Conservation (phyloP, 495 filamentous ascomycete genomes). For the Xylona heveae region DNA sequence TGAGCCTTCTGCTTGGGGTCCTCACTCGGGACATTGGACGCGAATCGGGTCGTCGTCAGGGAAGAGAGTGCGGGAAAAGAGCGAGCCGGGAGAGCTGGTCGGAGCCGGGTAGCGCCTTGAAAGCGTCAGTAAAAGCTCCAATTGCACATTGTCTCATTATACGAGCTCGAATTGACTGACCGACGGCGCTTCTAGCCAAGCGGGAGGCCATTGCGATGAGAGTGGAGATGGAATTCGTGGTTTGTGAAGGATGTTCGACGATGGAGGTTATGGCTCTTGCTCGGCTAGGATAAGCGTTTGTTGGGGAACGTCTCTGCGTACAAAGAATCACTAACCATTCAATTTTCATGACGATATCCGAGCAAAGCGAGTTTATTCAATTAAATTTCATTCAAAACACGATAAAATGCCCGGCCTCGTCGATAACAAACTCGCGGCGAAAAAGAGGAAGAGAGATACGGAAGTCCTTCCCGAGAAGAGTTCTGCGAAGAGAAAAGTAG, state of each 20-base stretch:
- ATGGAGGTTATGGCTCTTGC: not conserved
- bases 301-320: too few species aligned
- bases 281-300: not conserved
- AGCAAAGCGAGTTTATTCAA: too few species aligned
- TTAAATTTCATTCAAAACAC: not conserved
- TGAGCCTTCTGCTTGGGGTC: constrained; percentile 89
- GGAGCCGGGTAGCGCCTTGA: constrained; percentile 74
- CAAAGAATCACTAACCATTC: too few species aligned
- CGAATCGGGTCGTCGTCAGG: constrained; percentile 40
- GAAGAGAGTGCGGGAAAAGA: constrained; percentile 46
- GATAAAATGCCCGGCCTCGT: constrained; percentile 6
- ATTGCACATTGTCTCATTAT: constrained; percentile 10
- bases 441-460: constrained; percentile 13
- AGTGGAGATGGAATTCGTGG: constrained; percentile 21
- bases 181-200: constrained; percentile 75
- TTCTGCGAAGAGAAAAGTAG: constrained; percentile 23
- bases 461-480: not conserved
- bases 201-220: constrained; percentile 79
- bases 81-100: constrained; percentile 42
- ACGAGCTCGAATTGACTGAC: constrained; percentile 28
- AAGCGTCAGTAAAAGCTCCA: constrained; percentile 8
- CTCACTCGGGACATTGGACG: constrained; percentile 56
- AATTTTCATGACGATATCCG: too few species aligned
- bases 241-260: not conserved
- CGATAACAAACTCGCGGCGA: not conserved